A percentile compares a stretch with the other conserved stretches of the same genome.
Evolutionary conservation across 2,329 filamentous ascomycete genomes (phyloP).

Genomic region (Chaetomium globosum): DNA sequence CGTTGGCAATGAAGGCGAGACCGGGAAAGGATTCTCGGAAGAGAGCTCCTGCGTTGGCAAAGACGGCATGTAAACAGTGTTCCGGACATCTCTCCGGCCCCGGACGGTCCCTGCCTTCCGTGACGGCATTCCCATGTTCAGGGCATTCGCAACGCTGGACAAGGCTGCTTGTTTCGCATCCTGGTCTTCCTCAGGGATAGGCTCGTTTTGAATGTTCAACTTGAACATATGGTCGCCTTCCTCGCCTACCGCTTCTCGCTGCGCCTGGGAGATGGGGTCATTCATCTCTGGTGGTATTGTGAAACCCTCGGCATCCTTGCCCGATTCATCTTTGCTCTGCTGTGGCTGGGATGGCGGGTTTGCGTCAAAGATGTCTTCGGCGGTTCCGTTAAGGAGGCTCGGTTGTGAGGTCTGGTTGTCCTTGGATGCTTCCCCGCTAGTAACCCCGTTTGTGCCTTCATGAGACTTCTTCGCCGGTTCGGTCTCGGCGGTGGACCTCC

Average conservation of each 20-base stretch:
- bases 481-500: slow-evolving; percentile 35
- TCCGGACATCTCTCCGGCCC: slow-evolving; percentile 86
- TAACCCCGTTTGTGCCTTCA: slow-evolving; percentile 46
- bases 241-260: slow-evolving; percentile 65
- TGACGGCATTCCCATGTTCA: slow-evolving; percentile 67
- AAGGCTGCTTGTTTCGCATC: slow-evolving; percentile 73
- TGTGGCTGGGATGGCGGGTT: slow-evolving; percentile 55
- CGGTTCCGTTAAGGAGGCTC: slow-evolving; percentile 53
- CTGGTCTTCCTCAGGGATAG: slow-evolving; percentile 76
- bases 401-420: slow-evolving; percentile 41
- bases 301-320: slow-evolving; percentile 75
- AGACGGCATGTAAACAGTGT: slow-evolving; percentile 78
- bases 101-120: slow-evolving; percentile 76
- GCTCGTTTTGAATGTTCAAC: slow-evolving; percentile 76
- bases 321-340: slow-evolving; percentile 45
- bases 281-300: slow-evolving; percentile 67
- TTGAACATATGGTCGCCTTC: slow-evolving; percentile 72
- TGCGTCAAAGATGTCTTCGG: slow-evolving; percentile 54
- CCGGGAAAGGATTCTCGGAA: slow-evolving; percentile 42
- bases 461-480: slow-evolving; percentile 43
- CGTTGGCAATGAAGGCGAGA: slow-evolving; percentile 45
- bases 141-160: slow-evolving; percentile 72
- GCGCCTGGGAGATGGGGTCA: slow-evolving; percentile 70
- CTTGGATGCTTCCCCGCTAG: slow-evolving; percentile 41
- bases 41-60: slow-evolving; percentile 43